These are phyloP conservation scores for Citrus hindsii DNA, from an alignment of 345 rosid genomes.

Conservation along the genomic window DNA sequence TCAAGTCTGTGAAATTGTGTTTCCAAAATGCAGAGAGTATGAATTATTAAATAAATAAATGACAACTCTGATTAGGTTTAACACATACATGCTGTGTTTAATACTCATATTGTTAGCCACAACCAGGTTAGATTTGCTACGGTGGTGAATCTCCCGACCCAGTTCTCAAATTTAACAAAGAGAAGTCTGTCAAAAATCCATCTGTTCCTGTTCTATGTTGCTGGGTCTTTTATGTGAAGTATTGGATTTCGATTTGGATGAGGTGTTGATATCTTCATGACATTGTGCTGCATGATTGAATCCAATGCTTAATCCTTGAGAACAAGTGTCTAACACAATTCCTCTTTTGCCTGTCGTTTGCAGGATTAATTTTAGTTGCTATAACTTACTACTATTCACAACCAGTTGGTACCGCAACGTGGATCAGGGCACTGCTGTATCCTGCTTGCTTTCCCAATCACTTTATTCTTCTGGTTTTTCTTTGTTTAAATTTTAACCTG, in stretches of 20 bases:
- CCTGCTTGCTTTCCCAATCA: constrained; percentile 30
- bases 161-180: neutral
- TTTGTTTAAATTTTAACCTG: neutral
- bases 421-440: constrained; percentile 68
- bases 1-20: neutral
- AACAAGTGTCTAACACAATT: constrained; percentile 15
- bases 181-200: neutral
- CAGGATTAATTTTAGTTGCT: constrained; percentile 74
- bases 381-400: constrained; percentile 66
- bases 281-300: neutral
- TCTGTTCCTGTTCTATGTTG: neutral
- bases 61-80: neutral
- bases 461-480: neutral
- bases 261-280: neutral
- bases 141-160: neutral
- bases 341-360: constrained; percentile 15
- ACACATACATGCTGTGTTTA: neutral
- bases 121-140: neutral
- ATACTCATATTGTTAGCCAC: neutral
- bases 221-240: neutral
- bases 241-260: neutral
- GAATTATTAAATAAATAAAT: neutral
- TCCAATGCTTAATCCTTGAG: constrained; percentile 6
- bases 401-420: constrained; percentile 43
- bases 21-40: neutral